phyloP scores from a whole-genome alignment of 371 early-diverging fungal genomes.

The Rhizopus delemar region DNA sequence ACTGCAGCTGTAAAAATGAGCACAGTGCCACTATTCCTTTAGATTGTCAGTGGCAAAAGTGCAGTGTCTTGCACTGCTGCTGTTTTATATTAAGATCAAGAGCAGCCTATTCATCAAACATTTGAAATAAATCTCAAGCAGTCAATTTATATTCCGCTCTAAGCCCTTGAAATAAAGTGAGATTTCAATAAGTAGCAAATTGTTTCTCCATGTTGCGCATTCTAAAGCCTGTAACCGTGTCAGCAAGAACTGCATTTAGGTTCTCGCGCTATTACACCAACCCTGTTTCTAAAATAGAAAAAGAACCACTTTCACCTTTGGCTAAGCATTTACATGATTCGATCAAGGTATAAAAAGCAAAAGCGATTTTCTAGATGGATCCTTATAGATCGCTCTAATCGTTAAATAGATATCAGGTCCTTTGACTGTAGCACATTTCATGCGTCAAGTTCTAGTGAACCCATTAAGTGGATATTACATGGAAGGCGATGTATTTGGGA shows the following conservation, averaged over 20 bases:
- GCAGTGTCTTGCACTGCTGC: too few species aligned
- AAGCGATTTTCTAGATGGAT: not conserved
- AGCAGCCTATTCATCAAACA: too few species aligned
- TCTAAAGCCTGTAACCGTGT: constrained; percentile 1
- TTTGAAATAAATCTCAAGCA: too few species aligned
- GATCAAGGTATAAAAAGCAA: constrained; percentile 51
- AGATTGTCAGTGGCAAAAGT: too few species aligned
- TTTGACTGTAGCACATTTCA: constrained; percentile 84
- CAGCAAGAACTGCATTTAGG: not conserved
- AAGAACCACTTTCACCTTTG: constrained; percentile 62
- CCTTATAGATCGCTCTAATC: too few species aligned
- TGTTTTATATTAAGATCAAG: too few species aligned
- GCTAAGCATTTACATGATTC: constrained; percentile 64
- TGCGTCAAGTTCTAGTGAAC: constrained; percentile 86
- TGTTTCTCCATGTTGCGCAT: constrained; percentile 17
- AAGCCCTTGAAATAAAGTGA: not conserved
- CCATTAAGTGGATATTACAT: constrained; percentile 93
- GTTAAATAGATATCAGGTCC: constrained; percentile 72
- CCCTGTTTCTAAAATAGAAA: constrained; percentile 19
- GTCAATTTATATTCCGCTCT: not conserved
- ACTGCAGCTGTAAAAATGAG: too few species aligned
- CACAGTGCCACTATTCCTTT: too few species aligned
- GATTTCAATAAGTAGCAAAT: not conserved
- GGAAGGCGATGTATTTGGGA: constrained; percentile 89
- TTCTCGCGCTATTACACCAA: constrained; percentile 9